Evolutionary conservation across 208 protist genomes (phyloP), one percentile per base, ranked within the genome.

Genomic region (Crithidia mellificae): DNA sequence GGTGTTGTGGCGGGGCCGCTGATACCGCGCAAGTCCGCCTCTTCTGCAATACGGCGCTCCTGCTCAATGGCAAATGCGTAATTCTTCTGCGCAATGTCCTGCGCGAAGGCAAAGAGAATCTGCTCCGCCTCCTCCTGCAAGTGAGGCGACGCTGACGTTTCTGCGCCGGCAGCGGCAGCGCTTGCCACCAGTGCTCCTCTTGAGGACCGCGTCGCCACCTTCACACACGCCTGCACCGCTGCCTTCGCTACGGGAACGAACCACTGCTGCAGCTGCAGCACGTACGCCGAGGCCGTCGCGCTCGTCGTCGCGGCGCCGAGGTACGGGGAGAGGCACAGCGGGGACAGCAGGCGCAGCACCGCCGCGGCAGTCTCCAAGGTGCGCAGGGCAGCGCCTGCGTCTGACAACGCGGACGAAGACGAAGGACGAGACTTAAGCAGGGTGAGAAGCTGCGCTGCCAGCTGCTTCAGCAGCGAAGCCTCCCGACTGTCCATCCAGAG

Each of bases 11-110:
- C n/a, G n/a, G 20, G 12, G 14, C 11, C 49, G 20, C 14, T 62
- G 22, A 56, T 49, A 14, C 52, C 30, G 36, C 56, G 51, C 30
- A 49, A 36, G 41, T 47, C 58, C 6, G 27, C 38, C 53, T 81
- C 70, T 29, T 89, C 85, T 4, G 54, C 71, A 7, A 73, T 50
- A 24, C 72, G 73, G 14, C 87, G 85, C 72, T 93, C 88, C 47
- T 83, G 77, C 30, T 81, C 81, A 9, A 93, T 68, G 56, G 75
- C 81, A 46, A 89, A 76, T 25, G 87, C 68, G 43, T 90, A 90
- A 67, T 94, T 81, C 69, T 93, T 94, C 72, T 93, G 86, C n/a
- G 94, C 74, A 17, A 92, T 70, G 52, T 96, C 91, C 52, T 96
- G 91, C 59, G 72, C 71, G 81, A 94, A 94, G 1, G 87, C 83